phyloP scores from a whole-genome alignment of 257 asterid genomes.

The Primulina huaijiensis region DNA sequence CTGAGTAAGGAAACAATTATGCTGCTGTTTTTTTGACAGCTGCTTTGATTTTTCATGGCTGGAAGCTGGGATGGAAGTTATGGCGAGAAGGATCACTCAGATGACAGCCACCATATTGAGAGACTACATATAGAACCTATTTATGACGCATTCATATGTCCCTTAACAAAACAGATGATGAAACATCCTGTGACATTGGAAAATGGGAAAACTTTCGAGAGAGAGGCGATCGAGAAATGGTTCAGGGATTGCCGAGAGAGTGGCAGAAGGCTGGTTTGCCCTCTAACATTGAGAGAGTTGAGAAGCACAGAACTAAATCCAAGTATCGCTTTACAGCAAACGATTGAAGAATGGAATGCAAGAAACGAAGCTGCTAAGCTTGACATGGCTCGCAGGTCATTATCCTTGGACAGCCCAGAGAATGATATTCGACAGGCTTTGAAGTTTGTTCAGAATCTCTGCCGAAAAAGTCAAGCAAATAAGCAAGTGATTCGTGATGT shows the following conservation, averaged over 20 bases:
- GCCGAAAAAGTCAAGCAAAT: slow-evolving; percentile 58
- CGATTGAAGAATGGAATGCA: slow-evolving; percentile 95
- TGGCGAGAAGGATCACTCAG: slow-evolving; percentile 40
- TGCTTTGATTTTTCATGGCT: slow-evolving; percentile 1
- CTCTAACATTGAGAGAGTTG: slow-evolving; percentile 66
- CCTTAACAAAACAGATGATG: slow-evolving; percentile 26
- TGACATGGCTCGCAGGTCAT: slow-evolving; percentile 76
- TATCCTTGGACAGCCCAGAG: slow-evolving; percentile 55
- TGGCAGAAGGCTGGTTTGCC: slow-evolving; percentile 72
- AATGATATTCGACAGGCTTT: slow-evolving; percentile 61
- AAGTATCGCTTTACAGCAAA: slow-evolving; percentile 76
- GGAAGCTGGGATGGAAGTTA: slow-evolving; percentile 45
- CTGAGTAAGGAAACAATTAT: background rate
- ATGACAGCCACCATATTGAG: slow-evolving; percentile 43
- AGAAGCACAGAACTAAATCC: slow-evolving; percentile 75
- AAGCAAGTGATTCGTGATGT: slow-evolving; percentile 61
- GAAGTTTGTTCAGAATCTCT: slow-evolving; percentile 63
- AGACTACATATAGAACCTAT: slow-evolving; percentile 48
- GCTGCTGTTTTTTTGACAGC: background rate
- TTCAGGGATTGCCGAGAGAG: slow-evolving; percentile 65
- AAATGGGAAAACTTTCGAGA: slow-evolving; percentile 82
- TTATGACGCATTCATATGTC: slow-evolving; percentile 55
- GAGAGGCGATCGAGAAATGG: slow-evolving; percentile 94
- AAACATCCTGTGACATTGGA: slow-evolving; percentile 80
- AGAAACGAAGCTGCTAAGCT: slow-evolving; percentile 92